Evolutionary conservation across 2,329 filamentous ascomycete species (phyloP), one percentile per base, ranked within the genome.

Genomic region (Myriosclerotinia duriaeana): DNA sequence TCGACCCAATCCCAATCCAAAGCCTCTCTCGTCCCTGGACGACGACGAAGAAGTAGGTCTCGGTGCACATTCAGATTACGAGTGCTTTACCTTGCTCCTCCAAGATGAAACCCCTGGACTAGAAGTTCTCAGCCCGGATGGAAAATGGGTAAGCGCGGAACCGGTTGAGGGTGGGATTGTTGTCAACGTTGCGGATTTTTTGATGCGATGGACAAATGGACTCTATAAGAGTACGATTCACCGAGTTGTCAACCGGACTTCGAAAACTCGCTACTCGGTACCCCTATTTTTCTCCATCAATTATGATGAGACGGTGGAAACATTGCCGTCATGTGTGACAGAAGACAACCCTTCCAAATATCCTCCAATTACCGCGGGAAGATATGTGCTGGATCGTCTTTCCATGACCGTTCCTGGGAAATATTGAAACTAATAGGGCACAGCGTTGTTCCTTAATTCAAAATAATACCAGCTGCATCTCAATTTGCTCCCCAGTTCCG

Each of bases 11-110:
- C 76, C 69, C 8, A 72, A 74, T 34, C 72, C 72, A 9, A 72
- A 72, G 20, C 70, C 73, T 2, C 65, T 72, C 5, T 74, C 71
- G 2, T 66, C 75, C 5, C 67, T 76, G 1, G 77, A 66, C 36
- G 66, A 70, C 54, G 70, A 71, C 38, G 72, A 73, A 60, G 72
- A 75, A 40, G 70, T 73, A 30, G 73, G 70, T 5, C 79, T 75
- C 2, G 83, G 83, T 0, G 82, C 81, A 3, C 84, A 85, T 69
- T 84, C 82, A 0, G 84, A 85, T 71, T 86, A 84, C 69, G 82
- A 83, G n/a, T 80, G 80, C 56, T 80, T 86, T 54, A 86, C 84
- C 0, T 77, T 86, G 40, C 79, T 87, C 14, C 78, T 85, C 3
- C 84, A 85, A 71, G 82, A 83, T 67, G 76, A 76, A 2, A 76